Percentiles rank a stretch among this genome's conserved stretches.
phyloP scores from a whole-genome alignment of 2,329 filamentous ascomycete species.

The Clonostachys byssicola region DNA sequence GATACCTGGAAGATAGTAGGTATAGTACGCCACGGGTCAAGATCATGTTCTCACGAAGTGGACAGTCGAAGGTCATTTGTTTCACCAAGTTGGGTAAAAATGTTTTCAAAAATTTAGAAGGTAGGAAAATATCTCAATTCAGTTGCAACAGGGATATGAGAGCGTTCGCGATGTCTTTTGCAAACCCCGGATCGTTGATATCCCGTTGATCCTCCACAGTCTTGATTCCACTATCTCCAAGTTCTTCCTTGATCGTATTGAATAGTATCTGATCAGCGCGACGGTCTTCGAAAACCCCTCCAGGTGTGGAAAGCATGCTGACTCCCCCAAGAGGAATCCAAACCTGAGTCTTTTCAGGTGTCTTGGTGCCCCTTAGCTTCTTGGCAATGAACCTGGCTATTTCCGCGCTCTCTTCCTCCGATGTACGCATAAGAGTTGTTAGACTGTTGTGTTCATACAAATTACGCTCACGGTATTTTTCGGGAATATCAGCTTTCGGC shows the following conservation, averaged over 20 bases:
- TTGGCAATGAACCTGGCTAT: slow-evolving; percentile 52
- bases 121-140: too few relatives aligned
- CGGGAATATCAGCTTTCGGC: slow-evolving; percentile 47
- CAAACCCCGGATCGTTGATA: slow-evolving; percentile 52
- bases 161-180: slow-evolving; percentile 37
- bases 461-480: slow-evolving; percentile 41
- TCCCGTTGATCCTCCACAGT: slow-evolving; percentile 43
- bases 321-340: slow-evolving; percentile 57
- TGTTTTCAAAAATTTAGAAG: too few relatives aligned
- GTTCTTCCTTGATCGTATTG: slow-evolving; percentile 38
- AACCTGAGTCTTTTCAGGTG: slow-evolving; percentile 41
- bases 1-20: too few relatives aligned
- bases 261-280: slow-evolving; percentile 45
- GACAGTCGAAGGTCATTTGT: too few relatives aligned
- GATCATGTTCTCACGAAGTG: too few relatives aligned
- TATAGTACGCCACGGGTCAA: too few relatives aligned
- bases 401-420: slow-evolving; percentile 45
- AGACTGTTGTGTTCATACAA: slow-evolving; percentile 63
- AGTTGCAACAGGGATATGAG: slow-evolving; percentile 12
- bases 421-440: slow-evolving; percentile 64
- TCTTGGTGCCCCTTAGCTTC: slow-evolving; percentile 40
- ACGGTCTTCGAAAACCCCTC: slow-evolving; percentile 46
- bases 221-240: slow-evolving; percentile 41
- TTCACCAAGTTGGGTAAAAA: too few relatives aligned
- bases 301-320: slow-evolving; percentile 53